Conservation (phyloP, 768 basidiomycete species). For the Infundibulicybe gibba region DNA sequence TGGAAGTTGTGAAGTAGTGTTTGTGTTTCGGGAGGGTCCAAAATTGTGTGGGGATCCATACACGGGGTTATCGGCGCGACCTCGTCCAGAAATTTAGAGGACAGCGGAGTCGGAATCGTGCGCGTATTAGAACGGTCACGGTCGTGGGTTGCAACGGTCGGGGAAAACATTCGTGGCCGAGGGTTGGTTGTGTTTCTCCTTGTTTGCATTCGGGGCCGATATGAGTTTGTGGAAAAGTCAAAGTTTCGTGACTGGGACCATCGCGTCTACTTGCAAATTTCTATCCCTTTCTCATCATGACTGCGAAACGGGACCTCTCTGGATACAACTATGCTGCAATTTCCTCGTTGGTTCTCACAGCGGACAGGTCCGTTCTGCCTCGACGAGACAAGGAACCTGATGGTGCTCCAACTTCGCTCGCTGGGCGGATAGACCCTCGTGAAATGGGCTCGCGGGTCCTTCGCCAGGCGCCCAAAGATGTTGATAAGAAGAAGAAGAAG, state of each 20-base stretch:
- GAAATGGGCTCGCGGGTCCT: constrained; percentile 94
- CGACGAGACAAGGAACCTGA: constrained; percentile 94
- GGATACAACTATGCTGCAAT: constrained; percentile 96
- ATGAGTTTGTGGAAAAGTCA: too few species aligned
- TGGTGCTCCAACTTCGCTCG: constrained; percentile 91
- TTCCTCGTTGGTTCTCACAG: constrained; percentile 92
- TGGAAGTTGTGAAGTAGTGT: too few species aligned
- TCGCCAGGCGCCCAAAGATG: constrained; percentile 79
- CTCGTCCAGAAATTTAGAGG: too few species aligned
- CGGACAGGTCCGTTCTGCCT: constrained; percentile 76
- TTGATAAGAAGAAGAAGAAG: constrained; percentile 93
- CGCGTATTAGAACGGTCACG: too few species aligned
- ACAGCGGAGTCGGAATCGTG: too few species aligned
- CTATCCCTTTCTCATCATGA: constrained; percentile 9
- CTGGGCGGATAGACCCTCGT: constrained; percentile 82
- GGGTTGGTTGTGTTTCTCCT: too few species aligned
- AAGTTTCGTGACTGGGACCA: not conserved
- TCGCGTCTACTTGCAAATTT: not conserved
- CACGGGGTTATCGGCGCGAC: too few species aligned
- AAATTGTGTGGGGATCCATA: too few species aligned
- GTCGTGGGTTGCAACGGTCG: too few species aligned
- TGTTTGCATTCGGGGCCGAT: too few species aligned
- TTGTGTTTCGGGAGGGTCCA: too few species aligned
- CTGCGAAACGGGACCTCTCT: constrained; percentile 74
- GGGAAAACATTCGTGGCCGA: too few species aligned